Evolutionary conservation across 106 monocot genomes (phyloP).

Genomic region (Phalaenopsis equestris): DNA sequence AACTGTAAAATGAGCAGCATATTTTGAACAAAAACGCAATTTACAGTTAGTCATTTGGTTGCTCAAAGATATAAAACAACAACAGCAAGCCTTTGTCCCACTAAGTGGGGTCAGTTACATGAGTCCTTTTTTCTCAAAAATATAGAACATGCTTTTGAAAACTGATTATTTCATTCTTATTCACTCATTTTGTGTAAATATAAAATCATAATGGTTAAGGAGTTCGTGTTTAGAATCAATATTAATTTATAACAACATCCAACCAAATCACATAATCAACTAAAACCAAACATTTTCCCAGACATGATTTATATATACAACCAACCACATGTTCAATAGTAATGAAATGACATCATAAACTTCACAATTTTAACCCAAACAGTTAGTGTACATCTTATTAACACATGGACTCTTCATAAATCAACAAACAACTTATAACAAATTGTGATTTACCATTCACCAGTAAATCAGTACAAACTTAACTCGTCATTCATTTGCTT

Average conservation of each 20-base stretch:
- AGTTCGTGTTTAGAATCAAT: background rate
- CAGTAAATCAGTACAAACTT: background rate
- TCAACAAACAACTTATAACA: background rate
- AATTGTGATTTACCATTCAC: background rate
- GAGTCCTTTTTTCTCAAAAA: background rate
- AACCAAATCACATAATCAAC: background rate
- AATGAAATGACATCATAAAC: background rate
- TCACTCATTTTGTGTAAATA: background rate
- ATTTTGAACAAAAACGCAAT: background rate
- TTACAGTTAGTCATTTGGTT: background rate
- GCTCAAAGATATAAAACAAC: background rate
- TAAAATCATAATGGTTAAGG: background rate
- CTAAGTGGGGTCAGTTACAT: too few relatives aligned
- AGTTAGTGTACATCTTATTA: background rate
- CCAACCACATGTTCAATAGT: background rate
- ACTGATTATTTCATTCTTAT: background rate
- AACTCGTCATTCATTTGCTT: background rate
- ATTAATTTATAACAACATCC: background rate
- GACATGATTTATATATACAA: background rate
- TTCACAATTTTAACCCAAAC: background rate
- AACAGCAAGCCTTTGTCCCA: too few relatives aligned
- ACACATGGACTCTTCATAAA: background rate
- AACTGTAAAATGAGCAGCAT: background rate
- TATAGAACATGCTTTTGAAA: background rate
- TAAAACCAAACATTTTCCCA: background rate